Percentiles rank a stretch among this genome's conserved stretches.
Evolutionary conservation across 306 rosid genomes (phyloP).

Genomic region (Cicer cuneatum): DNA sequence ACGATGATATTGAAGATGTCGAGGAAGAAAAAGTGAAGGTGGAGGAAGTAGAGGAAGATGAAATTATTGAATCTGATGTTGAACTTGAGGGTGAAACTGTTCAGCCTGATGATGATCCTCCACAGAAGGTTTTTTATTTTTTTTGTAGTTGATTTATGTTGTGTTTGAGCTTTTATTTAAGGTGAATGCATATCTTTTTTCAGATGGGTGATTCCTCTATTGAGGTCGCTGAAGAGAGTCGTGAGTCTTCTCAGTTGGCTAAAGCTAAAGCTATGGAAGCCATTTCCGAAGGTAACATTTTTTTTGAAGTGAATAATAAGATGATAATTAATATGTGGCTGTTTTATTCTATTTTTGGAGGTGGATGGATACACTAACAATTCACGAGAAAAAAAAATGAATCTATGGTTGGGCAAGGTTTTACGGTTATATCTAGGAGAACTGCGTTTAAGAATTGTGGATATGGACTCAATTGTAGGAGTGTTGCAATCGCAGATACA

Average conservation of each 20-base stretch:
- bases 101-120: constrained; percentile 82
- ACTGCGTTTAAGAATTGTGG: background rate
- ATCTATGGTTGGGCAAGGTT: background rate
- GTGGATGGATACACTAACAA: background rate
- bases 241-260: constrained; percentile 75
- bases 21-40: constrained; percentile 48
- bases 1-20: constrained; percentile 66
- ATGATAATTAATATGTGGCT: background rate
- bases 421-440: background rate
- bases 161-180: background rate
- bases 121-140: constrained; percentile 65
- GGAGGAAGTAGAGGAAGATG: constrained; percentile 77
- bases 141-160: background rate
- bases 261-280: constrained; percentile 80
- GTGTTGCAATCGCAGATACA: background rate
- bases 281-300: constrained; percentile 68
- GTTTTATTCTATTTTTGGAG: constrained; percentile 9
- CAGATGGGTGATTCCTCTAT: constrained; percentile 83
- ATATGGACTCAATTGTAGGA: background rate
- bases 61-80: constrained; percentile 79
- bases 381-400: background rate
- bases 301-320: background rate
- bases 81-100: constrained; percentile 85
- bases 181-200: constrained; percentile 33
- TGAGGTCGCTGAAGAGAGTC: constrained; percentile 81